Evolutionary conservation across 257 asterid species (phyloP).

Genomic region (Echium plantagineum): DNA sequence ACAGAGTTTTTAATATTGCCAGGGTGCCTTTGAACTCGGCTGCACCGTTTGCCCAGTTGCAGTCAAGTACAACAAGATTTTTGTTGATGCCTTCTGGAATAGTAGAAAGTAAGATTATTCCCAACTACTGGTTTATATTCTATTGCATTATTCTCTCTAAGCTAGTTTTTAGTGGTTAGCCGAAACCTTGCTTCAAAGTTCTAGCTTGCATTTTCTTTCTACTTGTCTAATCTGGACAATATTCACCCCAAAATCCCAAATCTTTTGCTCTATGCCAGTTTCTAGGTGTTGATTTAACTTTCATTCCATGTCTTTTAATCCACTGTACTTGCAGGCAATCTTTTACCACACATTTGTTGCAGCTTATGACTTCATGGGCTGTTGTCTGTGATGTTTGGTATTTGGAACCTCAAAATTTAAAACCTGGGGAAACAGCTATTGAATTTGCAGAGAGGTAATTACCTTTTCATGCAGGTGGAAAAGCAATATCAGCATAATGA

Average conservation of each 20-base stretch:
- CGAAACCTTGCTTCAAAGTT: neutral
- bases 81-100: constrained; percentile 99
- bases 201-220: neutral
- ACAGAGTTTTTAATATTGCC: constrained; percentile 15
- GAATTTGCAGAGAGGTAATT: constrained; percentile 94
- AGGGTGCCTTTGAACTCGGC: constrained; percentile 97
- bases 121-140: neutral
- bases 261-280: neutral
- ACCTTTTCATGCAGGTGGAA: neutral
- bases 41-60: constrained; percentile 96
- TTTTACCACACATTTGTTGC: constrained; percentile 84
- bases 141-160: neutral
- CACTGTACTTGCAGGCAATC: constrained; percentile 55
- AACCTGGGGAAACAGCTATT: constrained; percentile 82
- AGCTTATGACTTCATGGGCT: constrained; percentile 99
- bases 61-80: constrained; percentile 91
- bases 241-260: neutral
- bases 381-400: constrained; percentile 99
- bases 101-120: constrained; percentile 54
- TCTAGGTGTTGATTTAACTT: neutral
- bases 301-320: neutral
- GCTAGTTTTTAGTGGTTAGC: neutral
- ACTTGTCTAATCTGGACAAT: neutral
- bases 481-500: too few relatives aligned
- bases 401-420: constrained; percentile 86